These are phyloP conservation scores for Speleostelium caveatum DNA, from an alignment of 78 protist genomes.

Conservation along the genomic window DNA sequence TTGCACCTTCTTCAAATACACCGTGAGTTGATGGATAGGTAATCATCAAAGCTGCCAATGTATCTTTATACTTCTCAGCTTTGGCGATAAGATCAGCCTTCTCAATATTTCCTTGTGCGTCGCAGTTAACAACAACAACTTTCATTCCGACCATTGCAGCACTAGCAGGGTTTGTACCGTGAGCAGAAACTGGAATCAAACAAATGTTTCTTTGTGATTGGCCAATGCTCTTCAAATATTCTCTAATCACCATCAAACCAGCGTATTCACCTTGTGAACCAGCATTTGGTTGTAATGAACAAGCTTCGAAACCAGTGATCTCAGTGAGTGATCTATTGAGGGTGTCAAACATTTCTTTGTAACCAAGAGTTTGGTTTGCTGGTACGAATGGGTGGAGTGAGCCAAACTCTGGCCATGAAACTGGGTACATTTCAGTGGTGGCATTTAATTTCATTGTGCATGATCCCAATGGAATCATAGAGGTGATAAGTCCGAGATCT, in stretches of 20 bases:
- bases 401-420: conserved; percentile 95
- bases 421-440: conserved; percentile 95
- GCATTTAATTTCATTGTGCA: conserved; percentile 99
- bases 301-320: conserved; percentile 95
- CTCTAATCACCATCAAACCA: conserved; percentile 95
- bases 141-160: conserved; percentile 94
- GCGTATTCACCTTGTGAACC: conserved; percentile 98
- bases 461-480: conserved; percentile 96
- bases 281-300: conserved; percentile 96
- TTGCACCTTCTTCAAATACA: conserved; percentile 94
- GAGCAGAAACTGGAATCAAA: conserved; percentile 98
- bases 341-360: conserved; percentile 74
- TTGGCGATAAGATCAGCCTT: conserved; percentile 82
- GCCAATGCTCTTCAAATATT: conserved; percentile 88
- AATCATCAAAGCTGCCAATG: conserved; percentile 94
- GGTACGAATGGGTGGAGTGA: conserved; percentile 99
- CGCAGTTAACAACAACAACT: conserved; percentile 83
- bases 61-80: conserved; percentile 89
- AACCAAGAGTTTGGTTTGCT: conserved; percentile 87
- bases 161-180: conserved; percentile 99
- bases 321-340: conserved; percentile 71
- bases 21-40: conserved; percentile 99
- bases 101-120: conserved; percentile 92
- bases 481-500: conserved; percentile 91
- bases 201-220: conserved; percentile 95